Percentiles rank a stretch among this genome's conserved stretches.
Evolutionary conservation across 345 rosid genomes (phyloP).

Genomic region (Populus nigra): DNA sequence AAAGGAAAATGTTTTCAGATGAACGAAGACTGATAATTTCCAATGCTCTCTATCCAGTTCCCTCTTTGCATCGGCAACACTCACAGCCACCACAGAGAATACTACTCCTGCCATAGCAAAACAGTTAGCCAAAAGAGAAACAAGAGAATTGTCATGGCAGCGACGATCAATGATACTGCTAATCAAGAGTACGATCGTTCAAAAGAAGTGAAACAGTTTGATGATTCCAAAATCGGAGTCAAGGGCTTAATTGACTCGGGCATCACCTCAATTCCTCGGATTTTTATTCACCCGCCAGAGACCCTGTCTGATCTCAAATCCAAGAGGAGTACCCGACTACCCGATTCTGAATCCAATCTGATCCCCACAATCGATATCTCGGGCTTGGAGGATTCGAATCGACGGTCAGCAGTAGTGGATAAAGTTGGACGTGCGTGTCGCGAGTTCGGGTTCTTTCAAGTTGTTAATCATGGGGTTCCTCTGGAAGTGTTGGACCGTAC

Average conservation of each 20-base stretch:
- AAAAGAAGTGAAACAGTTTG: conserved; percentile 38
- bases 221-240: conserved; percentile 44
- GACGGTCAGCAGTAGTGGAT: conserved; percentile 25
- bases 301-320: conserved; percentile 30
- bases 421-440: conserved; percentile 32
- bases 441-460: conserved; percentile 46
- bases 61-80: no score
- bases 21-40: no score
- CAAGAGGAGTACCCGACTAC: neutral
- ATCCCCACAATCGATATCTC: conserved; percentile 49
- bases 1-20: no score
- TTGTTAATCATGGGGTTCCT: conserved; percentile 44
- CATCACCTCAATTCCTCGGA: conserved; percentile 41
- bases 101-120: no score
- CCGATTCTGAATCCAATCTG: neutral
- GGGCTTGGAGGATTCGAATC: neutral
- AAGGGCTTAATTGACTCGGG: conserved; percentile 51
- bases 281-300: conserved; percentile 47
- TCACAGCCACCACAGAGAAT: no score
- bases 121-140: no score
- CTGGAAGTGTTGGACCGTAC: conserved; percentile 34
- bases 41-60: no score
- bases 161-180: neutral
- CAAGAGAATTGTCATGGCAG: neutral
- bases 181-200: conserved; percentile 22